These are phyloP conservation scores for Calonectria leucothoes DNA, from an alignment of 2,329 filamentous ascomycete genomes.

Conservation along the genomic window DNA sequence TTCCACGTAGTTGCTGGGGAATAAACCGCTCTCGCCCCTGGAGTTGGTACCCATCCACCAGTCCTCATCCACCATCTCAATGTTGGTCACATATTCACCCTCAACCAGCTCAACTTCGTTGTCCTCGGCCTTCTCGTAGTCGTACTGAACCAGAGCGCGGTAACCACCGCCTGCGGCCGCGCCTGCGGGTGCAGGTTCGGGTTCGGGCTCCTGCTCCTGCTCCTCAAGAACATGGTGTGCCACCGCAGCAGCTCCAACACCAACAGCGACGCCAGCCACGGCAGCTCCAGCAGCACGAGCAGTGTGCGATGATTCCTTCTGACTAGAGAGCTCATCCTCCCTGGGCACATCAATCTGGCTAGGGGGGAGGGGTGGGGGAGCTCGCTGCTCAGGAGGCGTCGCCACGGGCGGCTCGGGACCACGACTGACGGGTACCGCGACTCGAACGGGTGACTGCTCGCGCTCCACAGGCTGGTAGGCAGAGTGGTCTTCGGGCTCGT, in stretches of 20 bases:
- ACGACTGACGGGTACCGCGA: constrained; percentile 86
- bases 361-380: constrained; percentile 71
- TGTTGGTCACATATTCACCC: constrained; percentile 88
- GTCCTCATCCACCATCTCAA: constrained; percentile 97
- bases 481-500: constrained; percentile 63
- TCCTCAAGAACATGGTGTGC: constrained; percentile 47
- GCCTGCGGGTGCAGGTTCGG: constrained; percentile 25
- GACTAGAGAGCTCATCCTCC: constrained; percentile 73
- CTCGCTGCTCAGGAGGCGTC: constrained; percentile 60
- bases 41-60: constrained; percentile 98
- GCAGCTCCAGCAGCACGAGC: constrained; percentile 69
- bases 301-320: constrained; percentile 69
- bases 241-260: constrained; percentile 36
- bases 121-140: constrained; percentile 97
- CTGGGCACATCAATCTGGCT: constrained; percentile 72
- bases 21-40: constrained; percentile 86
- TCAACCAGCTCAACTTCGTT: constrained; percentile 95
- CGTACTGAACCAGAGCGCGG: constrained; percentile 86
- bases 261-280: constrained; percentile 53
- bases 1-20: constrained; percentile 98
- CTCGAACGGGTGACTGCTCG: constrained; percentile 80
- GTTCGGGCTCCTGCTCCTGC: constrained; percentile 43
- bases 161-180: constrained; percentile 63
- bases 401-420: constrained; percentile 65
- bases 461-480: constrained; percentile 55